Conservation (phyloP, 495 filamentous ascomycete genomes). For the Neurospora sp. region DNA sequence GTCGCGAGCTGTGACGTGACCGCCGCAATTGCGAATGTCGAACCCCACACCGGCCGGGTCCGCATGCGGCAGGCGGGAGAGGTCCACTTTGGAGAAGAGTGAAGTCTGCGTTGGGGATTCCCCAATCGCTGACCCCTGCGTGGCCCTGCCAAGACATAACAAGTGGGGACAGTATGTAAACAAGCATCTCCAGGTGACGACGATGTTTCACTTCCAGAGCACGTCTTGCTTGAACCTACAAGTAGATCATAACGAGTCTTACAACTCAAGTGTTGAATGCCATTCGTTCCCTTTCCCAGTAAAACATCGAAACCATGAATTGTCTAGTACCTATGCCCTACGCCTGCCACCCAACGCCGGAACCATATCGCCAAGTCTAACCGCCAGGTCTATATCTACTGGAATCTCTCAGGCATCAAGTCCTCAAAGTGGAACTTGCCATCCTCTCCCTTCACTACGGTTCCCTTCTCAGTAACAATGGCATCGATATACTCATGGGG, state of each 20-base stretch:
- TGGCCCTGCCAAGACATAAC: neutral
- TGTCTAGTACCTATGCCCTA: neutral
- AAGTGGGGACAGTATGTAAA: neutral
- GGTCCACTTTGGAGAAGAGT: neutral
- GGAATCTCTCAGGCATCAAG: constrained; percentile 40
- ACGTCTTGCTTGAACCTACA: neutral
- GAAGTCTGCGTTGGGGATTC: neutral
- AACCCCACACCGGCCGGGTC: neutral
- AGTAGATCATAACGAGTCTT: neutral
- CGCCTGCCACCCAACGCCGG: neutral
- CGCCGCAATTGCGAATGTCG: neutral
- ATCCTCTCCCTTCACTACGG: constrained; percentile 64
- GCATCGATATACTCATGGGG: constrained; percentile 80
- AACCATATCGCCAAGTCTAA: neutral
- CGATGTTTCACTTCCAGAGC: neutral
- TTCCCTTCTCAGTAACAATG: constrained; percentile 86
- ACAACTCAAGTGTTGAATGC: neutral
- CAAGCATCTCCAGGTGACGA: neutral
- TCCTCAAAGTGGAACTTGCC: constrained; percentile 63
- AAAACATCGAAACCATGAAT: neutral
- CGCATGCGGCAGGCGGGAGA: neutral
- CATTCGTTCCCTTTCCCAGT: neutral
- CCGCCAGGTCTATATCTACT: neutral
- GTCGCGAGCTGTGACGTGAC: neutral
- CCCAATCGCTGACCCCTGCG: neutral